Conservation (phyloP, 176 grass and related monocot species). For the Carex pumila region DNA sequence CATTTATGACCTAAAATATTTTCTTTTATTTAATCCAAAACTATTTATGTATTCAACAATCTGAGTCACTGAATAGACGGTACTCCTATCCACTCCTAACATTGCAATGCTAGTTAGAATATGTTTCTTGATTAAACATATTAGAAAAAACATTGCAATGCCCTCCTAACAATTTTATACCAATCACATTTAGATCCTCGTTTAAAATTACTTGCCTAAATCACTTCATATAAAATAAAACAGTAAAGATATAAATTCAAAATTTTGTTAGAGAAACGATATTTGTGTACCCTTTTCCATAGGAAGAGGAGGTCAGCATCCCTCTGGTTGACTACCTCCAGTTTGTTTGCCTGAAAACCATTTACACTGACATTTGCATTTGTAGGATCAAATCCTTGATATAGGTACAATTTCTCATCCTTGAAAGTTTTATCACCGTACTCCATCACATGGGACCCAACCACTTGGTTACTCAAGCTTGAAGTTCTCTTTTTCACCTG, state of each 20-base stretch:
- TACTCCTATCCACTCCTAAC: not conserved
- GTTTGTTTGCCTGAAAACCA: conserved; percentile 29
- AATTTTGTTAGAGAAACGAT: not conserved
- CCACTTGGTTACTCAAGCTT: conserved; percentile 19
- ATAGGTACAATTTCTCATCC: conserved; percentile 69
- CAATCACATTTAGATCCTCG: not conserved
- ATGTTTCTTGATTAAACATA: not conserved
- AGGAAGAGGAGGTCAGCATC: conserved; percentile 86
- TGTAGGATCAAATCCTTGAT: conserved; percentile 82
- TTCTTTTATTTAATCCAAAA: not conserved
- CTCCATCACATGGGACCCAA: conserved; percentile 91
- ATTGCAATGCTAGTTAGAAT: not conserved
- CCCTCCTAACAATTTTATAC: not conserved
- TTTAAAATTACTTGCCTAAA: not conserved
- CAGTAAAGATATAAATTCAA: not conserved
- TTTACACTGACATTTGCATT: conserved; percentile 47
- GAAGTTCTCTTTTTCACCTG: conserved; percentile 87
- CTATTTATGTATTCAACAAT: not conserved
- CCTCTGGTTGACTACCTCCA: conserved; percentile 64
- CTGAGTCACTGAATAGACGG: not conserved
- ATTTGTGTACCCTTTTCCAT: conserved; percentile 61
- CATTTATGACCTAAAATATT: not conserved
- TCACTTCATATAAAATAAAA: not conserved
- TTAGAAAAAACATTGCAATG: no score
- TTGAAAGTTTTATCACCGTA: conserved; percentile 89